These are phyloP conservation scores for Clavulina sp. DNA, from an alignment of 768 basidiomycete species.

Conservation along the genomic window DNA sequence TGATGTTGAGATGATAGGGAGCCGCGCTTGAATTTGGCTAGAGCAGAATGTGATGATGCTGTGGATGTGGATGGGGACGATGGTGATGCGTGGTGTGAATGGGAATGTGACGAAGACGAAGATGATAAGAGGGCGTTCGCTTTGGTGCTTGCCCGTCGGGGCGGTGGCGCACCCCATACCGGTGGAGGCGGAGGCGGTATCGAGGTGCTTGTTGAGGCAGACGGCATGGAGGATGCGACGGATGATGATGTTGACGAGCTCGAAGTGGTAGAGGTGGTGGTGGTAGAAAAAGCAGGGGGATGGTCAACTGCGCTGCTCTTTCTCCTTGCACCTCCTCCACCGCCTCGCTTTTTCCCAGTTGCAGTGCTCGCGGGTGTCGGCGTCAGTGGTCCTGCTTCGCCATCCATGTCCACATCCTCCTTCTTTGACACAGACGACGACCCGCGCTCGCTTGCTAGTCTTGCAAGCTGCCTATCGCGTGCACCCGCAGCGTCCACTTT, in stretches of 20 bases:
- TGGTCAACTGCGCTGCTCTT: neutral
- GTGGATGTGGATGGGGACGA: neutral
- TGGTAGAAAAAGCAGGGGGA: no score
- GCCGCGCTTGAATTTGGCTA: neutral
- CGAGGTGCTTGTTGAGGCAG: neutral
- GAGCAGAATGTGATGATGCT: neutral
- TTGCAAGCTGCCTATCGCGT: neutral
- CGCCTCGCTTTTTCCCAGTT: neutral
- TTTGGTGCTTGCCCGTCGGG: neutral
- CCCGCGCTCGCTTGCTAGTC: neutral
- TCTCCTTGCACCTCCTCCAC: neutral
- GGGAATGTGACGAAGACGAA: neutral
- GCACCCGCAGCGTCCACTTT: neutral
- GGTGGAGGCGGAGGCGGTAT: neutral
- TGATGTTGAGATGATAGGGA: neutral
- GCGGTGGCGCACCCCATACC: no score
- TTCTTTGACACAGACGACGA: no score
- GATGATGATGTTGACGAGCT: no score
- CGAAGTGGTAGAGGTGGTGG: neutral
- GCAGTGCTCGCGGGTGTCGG: no score
- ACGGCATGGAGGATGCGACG: neutral
- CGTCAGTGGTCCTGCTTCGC: no score
- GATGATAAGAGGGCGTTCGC: neutral
- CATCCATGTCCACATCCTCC: neutral
- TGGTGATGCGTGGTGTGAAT: neutral